Percentiles rank a stretch among this genome's conserved stretches.
Evolutionary conservation across 768 basidiomycete genomes (phyloP).

Genomic region (Rhizopogon vulgaris): DNA sequence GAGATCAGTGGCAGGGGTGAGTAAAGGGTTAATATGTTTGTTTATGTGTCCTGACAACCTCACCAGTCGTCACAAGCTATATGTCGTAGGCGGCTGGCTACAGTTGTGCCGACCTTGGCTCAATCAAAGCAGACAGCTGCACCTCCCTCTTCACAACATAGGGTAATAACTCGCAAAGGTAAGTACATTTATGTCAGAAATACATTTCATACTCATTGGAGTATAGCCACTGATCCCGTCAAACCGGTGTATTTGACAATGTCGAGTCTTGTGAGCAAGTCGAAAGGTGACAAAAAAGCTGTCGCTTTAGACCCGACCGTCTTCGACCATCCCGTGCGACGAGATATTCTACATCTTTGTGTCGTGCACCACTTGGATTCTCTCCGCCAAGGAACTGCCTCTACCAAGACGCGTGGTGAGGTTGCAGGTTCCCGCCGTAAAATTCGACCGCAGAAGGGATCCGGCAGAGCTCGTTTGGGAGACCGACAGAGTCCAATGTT

Average conservation of each 20-base stretch:
- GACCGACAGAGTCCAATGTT: slow-evolving; percentile 84
- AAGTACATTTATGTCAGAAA: slow-evolving; percentile 4
- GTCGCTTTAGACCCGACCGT: slow-evolving; percentile 74
- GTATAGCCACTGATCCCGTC: slow-evolving; percentile 30
- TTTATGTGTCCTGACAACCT: not conserved
- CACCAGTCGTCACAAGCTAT: not conserved
- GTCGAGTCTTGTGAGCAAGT: slow-evolving; percentile 45
- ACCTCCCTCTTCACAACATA: not conserved
- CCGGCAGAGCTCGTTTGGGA: slow-evolving; percentile 84
- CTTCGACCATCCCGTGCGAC: slow-evolving; percentile 83
- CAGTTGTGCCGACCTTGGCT: slow-evolving; percentile 2
- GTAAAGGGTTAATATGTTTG: not conserved
- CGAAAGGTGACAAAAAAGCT: slow-evolving; percentile 36
- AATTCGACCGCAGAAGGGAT: slow-evolving; percentile 87
- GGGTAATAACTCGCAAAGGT: slow-evolving; percentile 12
- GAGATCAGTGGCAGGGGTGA: slow-evolving; percentile 10
- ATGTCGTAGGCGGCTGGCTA: slow-evolving; percentile 9
- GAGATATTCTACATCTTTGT: slow-evolving; percentile 90
- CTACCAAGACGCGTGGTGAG: slow-evolving; percentile 87
- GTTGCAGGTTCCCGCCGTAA: slow-evolving; percentile 87
- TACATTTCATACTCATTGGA: slow-evolving; percentile 5
- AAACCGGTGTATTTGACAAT: slow-evolving; percentile 57
- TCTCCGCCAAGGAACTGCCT: slow-evolving; percentile 87
- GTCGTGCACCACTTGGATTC: slow-evolving; percentile 83
- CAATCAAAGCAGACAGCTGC: not conserved